Base-by-base conservation (phyloP, 148 eudicot genomes). In the Rhododendron kiyosumense region DNA sequence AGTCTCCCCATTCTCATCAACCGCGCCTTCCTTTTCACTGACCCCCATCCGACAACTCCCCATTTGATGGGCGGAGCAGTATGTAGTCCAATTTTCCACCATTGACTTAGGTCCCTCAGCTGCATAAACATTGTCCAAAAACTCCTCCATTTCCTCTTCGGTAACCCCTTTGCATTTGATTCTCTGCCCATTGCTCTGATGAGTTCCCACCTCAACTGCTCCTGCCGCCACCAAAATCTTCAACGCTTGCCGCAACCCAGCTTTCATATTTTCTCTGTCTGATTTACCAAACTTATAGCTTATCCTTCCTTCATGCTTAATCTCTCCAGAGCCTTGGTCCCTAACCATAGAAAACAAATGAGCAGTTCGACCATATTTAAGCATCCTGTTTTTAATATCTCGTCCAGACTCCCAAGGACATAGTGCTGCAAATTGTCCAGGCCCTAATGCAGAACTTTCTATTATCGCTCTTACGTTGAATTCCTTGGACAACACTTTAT, bases 41-140 rank as follows among this genome's bases (percentile, higher is more conserved):
- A 7, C 73, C 75, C 96, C 98, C 98, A 96, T 94, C 81, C 94
- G 90, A 61, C 98, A 94, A 85, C 98, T 96, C 74, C 98, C 95
- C 95, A 96, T 94, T 81, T 96, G 98, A 89, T 96, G 98, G 8
- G 98, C 98, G 1, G 98, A 87, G 86, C 83, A 81, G 76, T 93
- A 94, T 17, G 90, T 89, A n/a, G 90, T 93, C 94, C 94, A 95
- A 7, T 86, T 75, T 88, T 87, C 38, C 17, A 83, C 91, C 82
- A 88, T 7, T 0, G 90, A 83, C 45, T 84, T 69, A 0, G 96
- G 95, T 84, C 97, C 97, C 5, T 88, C 87, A 2, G 86, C 32
- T 5, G 94, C 94, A 13, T 32, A 84, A 73, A 93, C 94, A 12
- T 86, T 85, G 51, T 88, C 95, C 36, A 95, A 41, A 90, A 96